Conservation (phyloP, 805 yeast species). For the Yarrowia hollandica region DNA sequence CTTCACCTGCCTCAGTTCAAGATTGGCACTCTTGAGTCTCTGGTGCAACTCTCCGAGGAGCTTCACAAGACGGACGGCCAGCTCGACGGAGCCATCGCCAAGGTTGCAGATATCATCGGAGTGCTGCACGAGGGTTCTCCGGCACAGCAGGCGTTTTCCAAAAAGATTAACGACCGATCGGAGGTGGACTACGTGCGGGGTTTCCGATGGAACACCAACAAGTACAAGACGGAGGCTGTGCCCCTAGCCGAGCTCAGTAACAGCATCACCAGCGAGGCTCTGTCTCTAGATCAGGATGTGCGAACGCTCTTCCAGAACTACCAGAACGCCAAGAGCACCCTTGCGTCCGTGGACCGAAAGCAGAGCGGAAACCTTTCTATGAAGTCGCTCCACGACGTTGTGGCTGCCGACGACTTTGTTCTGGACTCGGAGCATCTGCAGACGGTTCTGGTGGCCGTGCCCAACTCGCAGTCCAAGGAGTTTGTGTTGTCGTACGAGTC, state of each 20-base stretch:
- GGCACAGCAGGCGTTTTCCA: constrained; percentile 50
- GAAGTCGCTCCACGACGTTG: constrained; percentile 85
- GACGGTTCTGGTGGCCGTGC: constrained; percentile 87
- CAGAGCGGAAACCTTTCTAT: constrained; percentile 91
- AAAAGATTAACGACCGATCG: constrained; percentile 51
- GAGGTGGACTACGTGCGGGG: constrained; percentile 65
- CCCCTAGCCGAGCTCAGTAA: constrained; percentile 74
- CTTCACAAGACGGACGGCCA: constrained; percentile 79
- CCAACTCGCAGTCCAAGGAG: constrained; percentile 58
- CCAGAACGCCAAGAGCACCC: constrained; percentile 77
- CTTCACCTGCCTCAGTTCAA: constrained; percentile 80
- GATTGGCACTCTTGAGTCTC: constrained; percentile 89
- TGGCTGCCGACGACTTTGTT: constrained; percentile 78
- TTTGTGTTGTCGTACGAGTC: constrained; percentile 76
- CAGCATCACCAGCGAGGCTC: constrained; percentile 70
- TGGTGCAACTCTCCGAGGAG: constrained; percentile 90
- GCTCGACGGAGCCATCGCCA: constrained; percentile 64
- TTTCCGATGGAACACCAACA: constrained; percentile 85
- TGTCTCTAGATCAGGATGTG: constrained; percentile 82
- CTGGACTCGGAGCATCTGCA: constrained; percentile 81
- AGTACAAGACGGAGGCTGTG: constrained; percentile 75
- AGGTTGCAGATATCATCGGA: constrained; percentile 71
- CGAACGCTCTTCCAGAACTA: constrained; percentile 71
- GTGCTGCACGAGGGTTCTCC: constrained; percentile 49
- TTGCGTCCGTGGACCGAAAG: constrained; percentile 87